Evolutionary conservation across 176 grass and related monocot species (phyloP), one percentile per base, ranked within the genome.

Genomic region (Otatea glauca): DNA sequence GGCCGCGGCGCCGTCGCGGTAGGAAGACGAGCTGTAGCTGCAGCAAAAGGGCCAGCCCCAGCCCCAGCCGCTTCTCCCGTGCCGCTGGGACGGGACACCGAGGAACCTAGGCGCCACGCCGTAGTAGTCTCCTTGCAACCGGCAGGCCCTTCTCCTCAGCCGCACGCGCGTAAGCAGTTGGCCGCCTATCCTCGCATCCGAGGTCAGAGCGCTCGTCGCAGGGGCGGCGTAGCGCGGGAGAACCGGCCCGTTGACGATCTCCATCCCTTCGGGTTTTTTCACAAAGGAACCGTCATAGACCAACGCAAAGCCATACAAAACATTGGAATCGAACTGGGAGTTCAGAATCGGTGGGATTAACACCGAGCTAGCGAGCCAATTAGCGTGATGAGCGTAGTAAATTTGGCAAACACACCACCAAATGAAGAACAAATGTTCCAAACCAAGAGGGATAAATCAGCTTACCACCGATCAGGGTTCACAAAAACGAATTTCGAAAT

Each of bases 21-120:
- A 91, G 17, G 96, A 98, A 47, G 91, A 90, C 27, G 96, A 95
- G 68, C 88, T 91, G 73, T 78, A 84, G 70, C 89, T 88, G 78
- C 91, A 93, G 74, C 9, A 65, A 63, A 76, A 64, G 38, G 80
- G 68, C 92, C 93, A 90, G 5, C 58, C 78, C 86, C 89, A 58
- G 55, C 55, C 55, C 58, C 60, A 62, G 43, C 29, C 48, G 76
- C 55, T 85, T 32, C 86, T 83, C 76, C 53, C 64, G 77, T 70
- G 75, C 13, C 60, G 68, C 70, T 79, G 75, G 34, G 54, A 48
- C 25, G 79, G 69, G 48, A 72, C 38, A 1, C 65, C 78, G 38
- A 92, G 55, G 85, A 84, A 72, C 61, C 86, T 87, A 42, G 43
- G 55, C 29, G 86, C 60, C 71, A 47, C 80, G 75, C 71, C 83